Percentiles rank a stretch among this genome's conserved stretches.
phyloP scores from a whole-genome alignment of 257 asterid species.

The Marsdenia floribunda region DNA sequence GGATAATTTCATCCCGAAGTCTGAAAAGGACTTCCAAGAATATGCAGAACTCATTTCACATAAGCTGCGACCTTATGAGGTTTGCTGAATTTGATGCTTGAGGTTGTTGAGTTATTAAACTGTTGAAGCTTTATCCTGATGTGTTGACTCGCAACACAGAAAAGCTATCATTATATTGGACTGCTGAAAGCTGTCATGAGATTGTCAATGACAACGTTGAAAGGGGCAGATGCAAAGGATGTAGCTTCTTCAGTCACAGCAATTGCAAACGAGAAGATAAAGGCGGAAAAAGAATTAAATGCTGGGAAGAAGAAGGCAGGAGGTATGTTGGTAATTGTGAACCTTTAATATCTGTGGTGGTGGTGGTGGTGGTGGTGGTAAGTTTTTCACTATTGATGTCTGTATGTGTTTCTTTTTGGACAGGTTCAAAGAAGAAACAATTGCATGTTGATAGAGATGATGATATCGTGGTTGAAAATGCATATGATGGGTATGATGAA shows the following conservation, averaged over 20 bases:
- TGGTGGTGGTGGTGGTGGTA: background rate
- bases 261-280: conserved; percentile 91
- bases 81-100: conserved; percentile 22
- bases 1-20: conserved; percentile 84
- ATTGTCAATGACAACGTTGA: conserved; percentile 65
- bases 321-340: conserved; percentile 33
- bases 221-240: conserved; percentile 91
- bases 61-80: conserved; percentile 83
- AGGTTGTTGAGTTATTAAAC: background rate
- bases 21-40: conserved; percentile 73
- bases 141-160: conserved; percentile 36
- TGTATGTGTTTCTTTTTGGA: conserved; percentile 6
- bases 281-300: conserved; percentile 89
- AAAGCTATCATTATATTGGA: conserved; percentile 86
- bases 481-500: conserved; percentile 58
- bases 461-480: conserved; percentile 40
- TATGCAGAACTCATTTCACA: conserved; percentile 81
- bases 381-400: background rate
- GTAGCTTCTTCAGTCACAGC: conserved; percentile 87
- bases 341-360: background rate
- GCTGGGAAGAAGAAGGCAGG: conserved; percentile 90
- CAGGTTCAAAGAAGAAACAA: conserved; percentile 88
- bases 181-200: conserved; percentile 86
- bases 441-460: conserved; percentile 67
- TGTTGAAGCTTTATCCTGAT: conserved; percentile 8